phyloP scores from a whole-genome alignment of 148 eudicot species.

The Vaccinium myrtillus region DNA sequence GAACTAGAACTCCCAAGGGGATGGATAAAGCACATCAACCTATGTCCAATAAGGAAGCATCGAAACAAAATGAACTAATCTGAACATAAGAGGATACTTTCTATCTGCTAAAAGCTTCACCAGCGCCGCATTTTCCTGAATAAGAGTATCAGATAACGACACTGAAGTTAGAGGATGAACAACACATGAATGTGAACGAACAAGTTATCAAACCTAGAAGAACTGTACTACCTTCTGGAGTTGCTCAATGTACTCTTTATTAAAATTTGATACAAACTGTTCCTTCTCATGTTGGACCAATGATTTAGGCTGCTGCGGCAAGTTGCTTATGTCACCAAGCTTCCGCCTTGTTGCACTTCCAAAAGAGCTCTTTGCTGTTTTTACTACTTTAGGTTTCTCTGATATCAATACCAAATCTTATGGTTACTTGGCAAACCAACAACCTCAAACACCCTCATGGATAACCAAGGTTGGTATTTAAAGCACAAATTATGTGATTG shows the following conservation, averaged over 20 bases:
- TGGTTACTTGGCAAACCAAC: neutral
- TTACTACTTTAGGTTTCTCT: constrained; percentile 26
- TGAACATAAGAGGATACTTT: constrained; percentile 39
- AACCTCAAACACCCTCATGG: neutral
- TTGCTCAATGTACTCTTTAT: constrained; percentile 33
- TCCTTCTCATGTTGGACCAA: constrained; percentile 23
- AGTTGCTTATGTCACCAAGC: constrained; percentile 44
- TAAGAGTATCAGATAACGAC: neutral
- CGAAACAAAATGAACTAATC: neutral
- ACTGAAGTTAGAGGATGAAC: constrained; percentile 1
- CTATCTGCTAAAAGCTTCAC: constrained; percentile 40
- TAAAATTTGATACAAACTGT: constrained; percentile 15
- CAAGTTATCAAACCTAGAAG: neutral
- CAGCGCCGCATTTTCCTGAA: constrained; percentile 41
- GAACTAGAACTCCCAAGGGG: constrained; percentile 1
- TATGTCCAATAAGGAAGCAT: constrained; percentile 1
- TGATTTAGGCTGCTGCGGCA: constrained; percentile 20
- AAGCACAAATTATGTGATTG: neutral
- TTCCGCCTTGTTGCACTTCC: constrained; percentile 31
- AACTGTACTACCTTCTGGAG: constrained; percentile 40
- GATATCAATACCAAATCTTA: constrained; percentile 10
- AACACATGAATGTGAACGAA: neutral
- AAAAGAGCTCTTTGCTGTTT: constrained; percentile 12
- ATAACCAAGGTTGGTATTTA: neutral
- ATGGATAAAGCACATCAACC: neutral